Evolutionary conservation across 257 asterid species (phyloP), one percentile per base, ranked within the genome.

Genomic region (Jacaranda mimosifolia): DNA sequence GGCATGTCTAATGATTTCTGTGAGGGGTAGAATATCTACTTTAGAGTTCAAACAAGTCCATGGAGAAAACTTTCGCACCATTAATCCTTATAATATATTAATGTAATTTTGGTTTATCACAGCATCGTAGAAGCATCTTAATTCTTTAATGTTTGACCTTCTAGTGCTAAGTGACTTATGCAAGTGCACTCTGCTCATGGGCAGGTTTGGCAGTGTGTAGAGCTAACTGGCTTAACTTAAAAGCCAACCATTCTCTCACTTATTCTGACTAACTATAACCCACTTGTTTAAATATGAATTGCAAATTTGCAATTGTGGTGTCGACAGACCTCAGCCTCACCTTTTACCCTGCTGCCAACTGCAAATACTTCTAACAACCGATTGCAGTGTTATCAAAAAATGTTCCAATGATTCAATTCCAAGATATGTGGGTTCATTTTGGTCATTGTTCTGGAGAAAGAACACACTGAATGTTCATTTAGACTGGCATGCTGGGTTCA

Each of bases 361-460:
- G 9, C 13, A 63, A 36, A 39, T 68, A 21, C 5, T 10, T 21
- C n/a, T 5, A 26, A 26, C 46, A 68, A 10, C 46, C 3, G 13
- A 48, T 26, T 8, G 9, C 46, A 12, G 19, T 45, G 13, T 19
- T 48, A 10, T 12, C 10, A 2, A 46, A 4, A 4, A 68, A 5
- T 9, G 5, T 11, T 21, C 13, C 9, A 9, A 9, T 40, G 5
- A 65, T 42, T 43, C 3, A 65, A 15, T 18, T 15, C 0, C 15
- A n/a, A 65, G 36, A 65, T 40, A 42, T 65, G 18, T 63, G 46
- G 69, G 51, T 11, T 35, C 45, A 36, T 63, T 38, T 63, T 63
- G 48, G 19, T 19, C 12, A 3, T 57, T 57, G 36, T 2, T 57
- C 18, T 39, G 5, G 51, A 63, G 48, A n/a, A 63, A 49, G 10